Base-by-base conservation (phyloP, 2,329 filamentous ascomycete species). In the Hymenoscyphus fraxineus region DNA sequence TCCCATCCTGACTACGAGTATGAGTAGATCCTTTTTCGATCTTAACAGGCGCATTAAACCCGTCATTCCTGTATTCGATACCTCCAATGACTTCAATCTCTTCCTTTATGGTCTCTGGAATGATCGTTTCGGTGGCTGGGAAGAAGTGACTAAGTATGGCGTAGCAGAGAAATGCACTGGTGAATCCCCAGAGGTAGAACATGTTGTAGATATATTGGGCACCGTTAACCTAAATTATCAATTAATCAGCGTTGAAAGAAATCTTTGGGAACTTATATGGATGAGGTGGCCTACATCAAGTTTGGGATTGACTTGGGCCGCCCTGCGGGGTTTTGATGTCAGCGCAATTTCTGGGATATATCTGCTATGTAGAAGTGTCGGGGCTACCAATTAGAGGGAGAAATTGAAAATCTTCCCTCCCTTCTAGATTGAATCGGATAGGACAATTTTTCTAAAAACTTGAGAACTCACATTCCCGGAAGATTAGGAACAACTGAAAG, bases 121-220 rank as follows among this genome's bases (percentile, higher is more conserved):
- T 70, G 19, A 77, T 65, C 0, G 76, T 76, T 38, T 73, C 69
- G 5, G 67, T 64, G 6, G 71, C 71, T 0, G 76, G 77, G 61
- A 74, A 77, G 66, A 77, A 73, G 54, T 74, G 65, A 35, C 69
- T 73, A 27, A 77, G 67, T 0, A 66, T 47, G 15, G 59, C 66
- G 59, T 78, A 78, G 4, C 75, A 61, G 4, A 73, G 59, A 59
- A 78, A 77, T 0, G 76, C 75, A 44, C 72, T 74, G 3, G 70
- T 73, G 67, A 77, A 79, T 4, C 77, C 76, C 68, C 75, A 77
- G 6, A 77, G 72, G 56, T 77, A 78, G 61, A 75, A 74, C 69
- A 77, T 75, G 65, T 75, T 72, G 61, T 77, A 76, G 44, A 77
- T 67, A 57, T 76, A 74, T 39, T 72, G 66, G 22, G 68, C 73